Base-by-base conservation (phyloP, 805 yeast species). In the Candida hispaniensis region DNA sequence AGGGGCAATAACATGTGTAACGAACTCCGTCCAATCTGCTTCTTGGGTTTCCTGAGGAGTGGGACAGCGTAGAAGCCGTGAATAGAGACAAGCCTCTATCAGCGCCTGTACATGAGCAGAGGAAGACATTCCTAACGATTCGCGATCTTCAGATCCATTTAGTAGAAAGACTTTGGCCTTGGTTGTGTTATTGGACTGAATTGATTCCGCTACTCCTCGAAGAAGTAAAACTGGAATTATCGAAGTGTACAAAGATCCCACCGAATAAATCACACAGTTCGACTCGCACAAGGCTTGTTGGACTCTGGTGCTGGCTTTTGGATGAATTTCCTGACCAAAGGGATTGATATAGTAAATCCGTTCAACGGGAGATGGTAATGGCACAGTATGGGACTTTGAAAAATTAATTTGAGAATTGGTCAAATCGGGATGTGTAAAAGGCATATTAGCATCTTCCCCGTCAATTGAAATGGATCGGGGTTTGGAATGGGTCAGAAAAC, bases 221-320 rank as follows among this genome's bases (percentile, higher is more conserved):
- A 82, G 59, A 6, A 82, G 67, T 5, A 83, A 57, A 0, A 83
- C 74, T 0, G 97, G 96, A 3, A 83, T 58, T 5, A 79, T 72
- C 33, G 94, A 80, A 0, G 97, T 86, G 77, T 80, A 79, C 21
- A 86, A 60, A 1, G 93, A 79, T 1, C 97, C 96, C 38, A 86
- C 79, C 0, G 93, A 79, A 50, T 75, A 81, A 0, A 86, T 60
- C 0, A 85, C 58, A 9, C 69, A 61, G 21, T 75, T 68, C 0
- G 81, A 60, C 5, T 29, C 26, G 3, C 27, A 21, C 3, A 83
- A 50, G 14, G 68, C 61, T 1, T 67, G 54, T 2, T 71, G 50
- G 0, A 77, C 85, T 30, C 80, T 59, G 2, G 72, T 55, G 44
- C 76, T 76, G 1, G 88, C 85, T 18, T 61, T 54, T 2, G 95